Evolutionary conservation across 495 filamentous ascomycete genomes (phyloP).

Genomic region (Hyaloscypha finlandica): DNA sequence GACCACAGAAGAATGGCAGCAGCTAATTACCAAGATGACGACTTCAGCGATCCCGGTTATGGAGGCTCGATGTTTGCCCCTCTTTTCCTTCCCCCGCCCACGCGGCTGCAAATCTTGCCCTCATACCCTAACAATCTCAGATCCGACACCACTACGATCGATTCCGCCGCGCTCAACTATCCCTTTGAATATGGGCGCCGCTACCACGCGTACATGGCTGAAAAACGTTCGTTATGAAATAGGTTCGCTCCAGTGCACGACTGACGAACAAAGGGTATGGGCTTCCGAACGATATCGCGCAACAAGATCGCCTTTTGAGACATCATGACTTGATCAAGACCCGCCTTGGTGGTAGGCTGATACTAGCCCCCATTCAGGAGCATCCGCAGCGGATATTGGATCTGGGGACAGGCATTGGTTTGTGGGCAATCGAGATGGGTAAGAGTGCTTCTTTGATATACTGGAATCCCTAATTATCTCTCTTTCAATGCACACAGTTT

Average conservation of each 20-base stretch:
- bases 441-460: background rate
- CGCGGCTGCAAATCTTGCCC: no score
- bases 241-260: no score
- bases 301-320: constrained; percentile 33
- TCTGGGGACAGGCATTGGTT: constrained; percentile 56
- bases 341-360: constrained; percentile 47
- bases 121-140: no score
- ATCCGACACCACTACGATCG: no score
- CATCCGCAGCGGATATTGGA: constrained; percentile 51
- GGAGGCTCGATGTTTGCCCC: no score
- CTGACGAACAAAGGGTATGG: constrained; percentile 14
- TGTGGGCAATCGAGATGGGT: constrained; percentile 59
- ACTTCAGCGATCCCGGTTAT: no score
- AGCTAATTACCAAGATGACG: no score
- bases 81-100: no score
- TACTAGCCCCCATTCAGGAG: constrained; percentile 39
- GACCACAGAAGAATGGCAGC: no score
- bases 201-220: constrained; percentile 3
- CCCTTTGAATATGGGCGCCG: constrained; percentile 25
- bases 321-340: constrained; percentile 54
- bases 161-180: constrained; percentile 5
- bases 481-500: no score
- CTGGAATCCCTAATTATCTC: no score
- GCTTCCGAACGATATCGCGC: constrained; percentile 33
- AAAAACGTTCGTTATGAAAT: no score